A percentile compares a stretch with the other conserved stretches of the same genome.
phyloP scores from a whole-genome alignment of 2,329 filamentous ascomycete species.

The Emericellopsis cladophorae region DNA sequence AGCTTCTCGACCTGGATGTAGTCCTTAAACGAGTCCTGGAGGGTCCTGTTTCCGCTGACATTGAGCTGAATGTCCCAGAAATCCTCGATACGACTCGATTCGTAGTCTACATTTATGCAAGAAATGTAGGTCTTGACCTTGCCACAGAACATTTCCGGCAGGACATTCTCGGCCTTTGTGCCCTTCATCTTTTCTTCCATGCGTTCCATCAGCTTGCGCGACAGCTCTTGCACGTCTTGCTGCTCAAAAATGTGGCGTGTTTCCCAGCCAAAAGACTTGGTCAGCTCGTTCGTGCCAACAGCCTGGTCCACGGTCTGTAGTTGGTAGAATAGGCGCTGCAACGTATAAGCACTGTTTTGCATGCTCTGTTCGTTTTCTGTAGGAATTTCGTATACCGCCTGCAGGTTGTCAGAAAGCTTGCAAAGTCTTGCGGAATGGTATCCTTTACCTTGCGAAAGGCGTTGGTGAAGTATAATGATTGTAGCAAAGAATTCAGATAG shows the following conservation, averaged over 20 bases:
- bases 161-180: slow-evolving; percentile 76
- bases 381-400: slow-evolving; percentile 95
- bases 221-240: slow-evolving; percentile 95
- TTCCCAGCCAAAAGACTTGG: slow-evolving; percentile 96
- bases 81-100: slow-evolving; percentile 89
- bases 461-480: slow-evolving; percentile 80
- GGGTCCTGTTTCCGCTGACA: slow-evolving; percentile 82
- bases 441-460: slow-evolving; percentile 71
- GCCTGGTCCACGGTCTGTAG: slow-evolving; percentile 76
- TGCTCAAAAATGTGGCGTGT: slow-evolving; percentile 97
- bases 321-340: slow-evolving; percentile 90
- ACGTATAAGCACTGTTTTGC: slow-evolving; percentile 80
- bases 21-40: slow-evolving; percentile 90
- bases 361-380: slow-evolving; percentile 73
- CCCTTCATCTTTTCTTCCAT: slow-evolving; percentile 98
- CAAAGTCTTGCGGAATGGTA: slow-evolving; percentile 2
- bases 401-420: slow-evolving; percentile 6
- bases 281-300: slow-evolving; percentile 85
- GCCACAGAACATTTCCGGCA: slow-evolving; percentile 86
- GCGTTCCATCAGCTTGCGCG: slow-evolving; percentile 91
- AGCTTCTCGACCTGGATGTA: slow-evolving; percentile 95
- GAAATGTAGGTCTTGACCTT: slow-evolving; percentile 99
- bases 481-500: slow-evolving; percentile 74
- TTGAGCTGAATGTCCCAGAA: slow-evolving; percentile 99
- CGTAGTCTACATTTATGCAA: slow-evolving; percentile 96